Conservation (phyloP, 441 rosid species). For the Raphanus hybrid region DNA sequence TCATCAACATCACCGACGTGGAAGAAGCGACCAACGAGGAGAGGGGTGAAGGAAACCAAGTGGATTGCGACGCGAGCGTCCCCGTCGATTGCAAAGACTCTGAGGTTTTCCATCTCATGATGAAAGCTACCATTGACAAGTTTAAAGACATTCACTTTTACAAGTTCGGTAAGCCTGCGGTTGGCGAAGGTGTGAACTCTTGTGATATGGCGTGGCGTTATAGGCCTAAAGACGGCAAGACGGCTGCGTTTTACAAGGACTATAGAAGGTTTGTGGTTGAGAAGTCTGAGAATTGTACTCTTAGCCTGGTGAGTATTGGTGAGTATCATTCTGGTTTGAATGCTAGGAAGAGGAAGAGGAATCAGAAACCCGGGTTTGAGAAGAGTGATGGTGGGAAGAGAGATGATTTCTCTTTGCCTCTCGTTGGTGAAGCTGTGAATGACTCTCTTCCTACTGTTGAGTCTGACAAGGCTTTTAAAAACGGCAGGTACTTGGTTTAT, state of each 20-base stretch:
- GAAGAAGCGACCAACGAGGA: conserved; percentile 32
- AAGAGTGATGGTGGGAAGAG: conserved; percentile 43
- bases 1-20: conserved; percentile 75
- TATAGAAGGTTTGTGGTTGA: conserved; percentile 73
- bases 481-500: conserved; percentile 75
- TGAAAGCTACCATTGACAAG: conserved; percentile 76
- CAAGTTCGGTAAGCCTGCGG: conserved; percentile 81
- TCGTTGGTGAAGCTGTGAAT: conserved; percentile 75
- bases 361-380: conserved; percentile 70
- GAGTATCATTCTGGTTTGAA: conserved; percentile 88
- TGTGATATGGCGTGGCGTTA: conserved; percentile 97
- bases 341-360: conserved; percentile 87
- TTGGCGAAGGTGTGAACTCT: conserved; percentile 60
- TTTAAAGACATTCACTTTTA: conserved; percentile 89
- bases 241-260: conserved; percentile 83
- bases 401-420: conserved; percentile 50
- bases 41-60: conserved; percentile 20
- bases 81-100: conserved; percentile 86
- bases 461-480: conserved; percentile 71
- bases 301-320: conserved; percentile 63
- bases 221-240: conserved; percentile 89
- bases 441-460: conserved; percentile 83
- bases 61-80: conserved; percentile 42
- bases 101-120: conserved; percentile 85
- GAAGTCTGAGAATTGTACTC: conserved; percentile 69